Evolutionary conservation across 805 yeast genomes (phyloP), one percentile per base, ranked within the genome.

Genomic region (Brettanomyces sp.): DNA sequence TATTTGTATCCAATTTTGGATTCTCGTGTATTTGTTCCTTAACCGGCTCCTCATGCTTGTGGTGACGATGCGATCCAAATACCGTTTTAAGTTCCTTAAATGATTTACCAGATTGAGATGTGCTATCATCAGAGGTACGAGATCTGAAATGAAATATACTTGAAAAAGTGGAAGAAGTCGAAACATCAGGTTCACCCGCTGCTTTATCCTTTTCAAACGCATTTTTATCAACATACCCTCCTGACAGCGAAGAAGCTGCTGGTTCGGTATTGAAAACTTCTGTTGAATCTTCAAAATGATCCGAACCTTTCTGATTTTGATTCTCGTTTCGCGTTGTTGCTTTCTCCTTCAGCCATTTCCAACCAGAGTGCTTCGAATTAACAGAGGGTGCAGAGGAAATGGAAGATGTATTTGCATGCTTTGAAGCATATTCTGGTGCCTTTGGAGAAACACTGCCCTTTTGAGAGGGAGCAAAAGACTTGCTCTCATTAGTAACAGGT

Each of bases 311-410:
- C 13, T 35, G 13, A 14, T 18, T 38, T n/a, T 38, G 40, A 38
- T 6, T 22, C 33, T 25, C 28, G 13, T 18, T 39, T 24, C n/a
- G n/a, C 34, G 24, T 18, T 18, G 24, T 30, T n/a, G 14, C 18
- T 18, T 41, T 33, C 22, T 21, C 24, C 24, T 30, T 41, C 28
- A 42, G 40, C 45, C 45, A 42, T 38, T 36, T 42, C 45, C 45
- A 42, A 12, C 40, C 36, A 18, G 45, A 33, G 22, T 35, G 21
- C 39, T 42, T 42, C 8, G 39, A 34, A 11, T 6, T 18, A 11
- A 37, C 32, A 21, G 36, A 12, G 5, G 38, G 22, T 35, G 4
- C 6, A 8, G 38, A 35, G 7, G 6, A 12, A 28, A 9, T 7
- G 1, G 32, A 9, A 28, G 32, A 28, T 28, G 32, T 28, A 28